Conservation (phyloP, 139 green algal species). For the Chlorella sp. region DNA sequence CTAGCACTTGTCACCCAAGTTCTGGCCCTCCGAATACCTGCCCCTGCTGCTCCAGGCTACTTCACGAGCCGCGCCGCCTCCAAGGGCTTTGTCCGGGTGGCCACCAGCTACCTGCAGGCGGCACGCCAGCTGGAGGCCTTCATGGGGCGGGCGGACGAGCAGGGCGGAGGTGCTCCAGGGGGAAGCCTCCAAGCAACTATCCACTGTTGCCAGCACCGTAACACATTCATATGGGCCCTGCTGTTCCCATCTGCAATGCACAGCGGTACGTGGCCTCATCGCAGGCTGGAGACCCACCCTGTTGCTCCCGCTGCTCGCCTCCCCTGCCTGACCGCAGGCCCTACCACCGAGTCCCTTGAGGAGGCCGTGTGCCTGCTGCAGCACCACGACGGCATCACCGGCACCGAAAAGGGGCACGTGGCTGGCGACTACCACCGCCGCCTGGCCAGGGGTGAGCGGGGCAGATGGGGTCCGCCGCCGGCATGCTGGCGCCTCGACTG, state of each 20-base stretch:
- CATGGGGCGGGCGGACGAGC: neutral
- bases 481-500: too few relatives aligned
- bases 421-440: conserved; percentile 82
- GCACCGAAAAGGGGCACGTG: conserved; percentile 89
- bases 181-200: too few relatives aligned
- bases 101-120: conserved; percentile 72
- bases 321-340: neutral
- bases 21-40: neutral
- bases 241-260: too few relatives aligned
- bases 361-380: conserved; percentile 73
- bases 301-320: conserved; percentile 34
- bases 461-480: neutral
- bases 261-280: too few relatives aligned
- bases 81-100: conserved; percentile 73
- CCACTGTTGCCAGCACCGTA: too few relatives aligned
- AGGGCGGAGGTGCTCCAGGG: neutral
- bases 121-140: conserved; percentile 76
- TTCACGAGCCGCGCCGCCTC: conserved; percentile 73
- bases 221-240: too few relatives aligned
- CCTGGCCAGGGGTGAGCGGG: conserved; percentile 37
- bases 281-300: neutral
- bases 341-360: conserved; percentile 59
- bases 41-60: conserved; percentile 33
- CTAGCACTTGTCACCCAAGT: too few relatives aligned
- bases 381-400: conserved; percentile 90